Evolutionary conservation across 2,329 filamentous ascomycete species (phyloP).

Genomic region (Diaporthe amygdali): DNA sequence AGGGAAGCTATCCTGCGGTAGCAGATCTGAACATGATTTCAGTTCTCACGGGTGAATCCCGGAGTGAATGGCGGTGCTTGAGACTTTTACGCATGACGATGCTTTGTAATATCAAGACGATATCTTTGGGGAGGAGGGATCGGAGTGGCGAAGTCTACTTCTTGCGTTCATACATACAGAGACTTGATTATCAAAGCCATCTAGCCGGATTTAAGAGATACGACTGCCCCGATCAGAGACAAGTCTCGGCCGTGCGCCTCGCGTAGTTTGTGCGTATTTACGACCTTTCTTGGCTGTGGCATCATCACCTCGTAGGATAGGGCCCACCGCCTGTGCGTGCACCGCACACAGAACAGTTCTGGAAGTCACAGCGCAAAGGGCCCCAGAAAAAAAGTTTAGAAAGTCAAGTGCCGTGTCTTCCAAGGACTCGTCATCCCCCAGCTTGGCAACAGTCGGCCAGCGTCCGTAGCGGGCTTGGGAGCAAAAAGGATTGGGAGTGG

Average conservation of each 20-base stretch:
- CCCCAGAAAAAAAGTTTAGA: not conserved
- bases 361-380: not conserved
- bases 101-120: not conserved
- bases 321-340: too few species aligned
- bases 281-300: not conserved
- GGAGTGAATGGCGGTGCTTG: not conserved
- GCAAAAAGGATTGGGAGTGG: not conserved
- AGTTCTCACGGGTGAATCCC: not conserved
- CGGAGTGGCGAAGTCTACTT: not conserved
- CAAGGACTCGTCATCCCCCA: not conserved
- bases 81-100: not conserved
- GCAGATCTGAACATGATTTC: not conserved
- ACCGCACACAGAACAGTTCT: not conserved
- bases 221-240: not conserved
- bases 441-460: slow-evolving; percentile 4
- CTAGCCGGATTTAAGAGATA: not conserved
- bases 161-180: slow-evolving; percentile 9
- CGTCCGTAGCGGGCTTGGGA: slow-evolving; percentile 2
- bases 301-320: not conserved
- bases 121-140: not conserved
- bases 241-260: not conserved
- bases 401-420: not conserved
- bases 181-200: not conserved
- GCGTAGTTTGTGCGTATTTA: slow-evolving; percentile 11
- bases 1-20: not conserved